phyloP scores from a whole-genome alignment of 2,329 filamentous ascomycete genomes.

The Penicillium sp. region DNA sequence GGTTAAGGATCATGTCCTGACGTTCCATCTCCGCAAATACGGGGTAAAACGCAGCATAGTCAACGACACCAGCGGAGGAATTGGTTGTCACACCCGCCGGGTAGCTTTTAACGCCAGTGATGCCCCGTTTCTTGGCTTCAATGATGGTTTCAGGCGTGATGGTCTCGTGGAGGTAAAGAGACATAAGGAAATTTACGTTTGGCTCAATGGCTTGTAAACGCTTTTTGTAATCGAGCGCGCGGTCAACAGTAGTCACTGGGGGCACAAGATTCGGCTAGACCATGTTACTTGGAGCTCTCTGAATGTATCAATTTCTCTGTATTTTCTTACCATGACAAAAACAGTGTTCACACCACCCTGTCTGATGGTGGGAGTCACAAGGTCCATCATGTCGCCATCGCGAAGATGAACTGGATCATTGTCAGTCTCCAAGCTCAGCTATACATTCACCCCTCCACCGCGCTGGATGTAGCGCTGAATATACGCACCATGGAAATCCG shows the following conservation, averaged over 20 bases:
- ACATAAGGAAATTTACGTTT: conserved; percentile 73
- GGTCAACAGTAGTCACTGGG: conserved; percentile 64
- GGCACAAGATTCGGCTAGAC: conserved; percentile 68
- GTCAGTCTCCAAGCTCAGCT: background rate
- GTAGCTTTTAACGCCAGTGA: conserved; percentile 65
- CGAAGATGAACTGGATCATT: conserved; percentile 64
- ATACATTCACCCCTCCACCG: background rate
- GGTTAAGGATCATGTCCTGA: conserved; percentile 80
- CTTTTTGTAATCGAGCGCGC: conserved; percentile 70
- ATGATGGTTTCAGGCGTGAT: conserved; percentile 72
- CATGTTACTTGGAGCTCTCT: conserved; percentile 26
- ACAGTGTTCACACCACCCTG: conserved; percentile 70
- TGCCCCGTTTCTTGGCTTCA: conserved; percentile 73
- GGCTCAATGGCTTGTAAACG: conserved; percentile 65
- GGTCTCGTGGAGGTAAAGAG: conserved; percentile 68
- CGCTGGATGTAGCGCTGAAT: background rate
- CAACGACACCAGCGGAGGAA: conserved; percentile 55
- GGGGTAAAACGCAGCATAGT: conserved; percentile 51
- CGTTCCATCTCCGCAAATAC: conserved; percentile 91
- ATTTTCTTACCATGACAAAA: conserved; percentile 54
- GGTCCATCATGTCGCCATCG: conserved; percentile 66
- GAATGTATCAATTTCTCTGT: background rate
- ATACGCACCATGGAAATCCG: conserved; percentile 65
- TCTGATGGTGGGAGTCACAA: conserved; percentile 60
- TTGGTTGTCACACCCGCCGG: conserved; percentile 61